Percentiles rank a stretch among this genome's conserved stretches.
These are phyloP conservation scores for Suillus placidus DNA, from an alignment of 768 basidiomycete genomes.

Conservation along the genomic window DNA sequence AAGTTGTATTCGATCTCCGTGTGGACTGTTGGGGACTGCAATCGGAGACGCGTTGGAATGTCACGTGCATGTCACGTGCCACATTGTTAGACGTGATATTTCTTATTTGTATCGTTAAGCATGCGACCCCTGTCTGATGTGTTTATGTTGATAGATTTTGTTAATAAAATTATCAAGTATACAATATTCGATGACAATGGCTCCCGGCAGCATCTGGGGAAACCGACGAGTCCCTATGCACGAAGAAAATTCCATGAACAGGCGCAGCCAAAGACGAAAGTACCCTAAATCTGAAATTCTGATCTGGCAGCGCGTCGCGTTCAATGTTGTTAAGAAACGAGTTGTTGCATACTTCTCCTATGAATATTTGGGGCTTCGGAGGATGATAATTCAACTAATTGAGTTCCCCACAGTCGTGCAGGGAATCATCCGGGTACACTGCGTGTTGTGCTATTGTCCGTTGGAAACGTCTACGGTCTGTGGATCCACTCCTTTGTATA, in stretches of 20 bases:
- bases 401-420: neutral
- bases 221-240: neutral
- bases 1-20: too few species aligned
- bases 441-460: neutral
- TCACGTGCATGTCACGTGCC: neutral
- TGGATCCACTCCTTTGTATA: neutral
- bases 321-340: neutral
- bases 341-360: neutral
- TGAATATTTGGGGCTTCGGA: neutral
- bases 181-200: neutral
- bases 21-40: neutral
- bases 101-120: neutral
- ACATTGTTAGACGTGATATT: neutral
- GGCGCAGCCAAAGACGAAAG: neutral
- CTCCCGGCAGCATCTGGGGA: neutral
- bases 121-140: neutral
- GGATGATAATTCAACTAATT: neutral
- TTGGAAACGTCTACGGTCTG: neutral
- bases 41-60: neutral
- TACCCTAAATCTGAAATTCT: neutral
- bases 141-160: conserved; percentile 2
- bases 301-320: neutral
- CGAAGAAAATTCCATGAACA: neutral
- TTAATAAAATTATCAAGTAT: neutral
- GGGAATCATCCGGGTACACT: neutral